Base-by-base conservation (phyloP, 306 rosid genomes). In the Casuarina cunninghamiana region DNA sequence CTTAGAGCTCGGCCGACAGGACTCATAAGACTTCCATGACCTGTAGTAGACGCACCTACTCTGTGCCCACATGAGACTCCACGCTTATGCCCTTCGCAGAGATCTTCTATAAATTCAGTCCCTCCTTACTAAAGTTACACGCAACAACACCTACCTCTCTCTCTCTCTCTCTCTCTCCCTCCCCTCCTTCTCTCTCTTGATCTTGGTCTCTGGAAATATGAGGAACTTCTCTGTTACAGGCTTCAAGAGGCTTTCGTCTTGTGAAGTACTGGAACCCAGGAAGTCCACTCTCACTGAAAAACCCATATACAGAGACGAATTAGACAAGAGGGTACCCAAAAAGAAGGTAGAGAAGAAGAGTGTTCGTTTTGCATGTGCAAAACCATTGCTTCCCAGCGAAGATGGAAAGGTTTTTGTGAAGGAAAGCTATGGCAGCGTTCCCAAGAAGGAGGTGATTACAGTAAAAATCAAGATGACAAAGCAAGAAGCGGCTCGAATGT, bases 381-480 rank as follows among this genome's bases (percentile, higher is more conserved):
- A 87, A 17, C 86, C 89, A 84, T 26, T 26, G 32, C 32, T 26
- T 26, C 32, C 89, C 81, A 82, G 60, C 83, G 83, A 85, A 0
- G 72, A 73, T 9, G 80, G 76, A 76, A 71, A 79, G 61, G 49
- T 53, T 0, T n/a, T 67, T 60, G 7, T 17, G 62, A 55, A 67
- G 65, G 37, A 58, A 19, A 78, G 42, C 9, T n/a, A 12, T 61
- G 77, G 49, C 41, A 19, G 35, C 53, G 39, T 32, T 1, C 67
- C 73, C 49, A 76, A 75, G 44, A 73, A 74, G 10, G 79, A 19
- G 32, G 75, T 75, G 41, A 82, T 83, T n/a, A 85, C 92, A 75
- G 89, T 91, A 53, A 91, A 88, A 75, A 85, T 91, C 2, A 86
- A 53, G 85, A 89, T 91, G 94, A 91, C 97, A 58, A 91, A 82